These are phyloP conservation scores for Aspergillus proliferans DNA, from an alignment of 2,329 filamentous ascomycete genomes.

Conservation along the genomic window DNA sequence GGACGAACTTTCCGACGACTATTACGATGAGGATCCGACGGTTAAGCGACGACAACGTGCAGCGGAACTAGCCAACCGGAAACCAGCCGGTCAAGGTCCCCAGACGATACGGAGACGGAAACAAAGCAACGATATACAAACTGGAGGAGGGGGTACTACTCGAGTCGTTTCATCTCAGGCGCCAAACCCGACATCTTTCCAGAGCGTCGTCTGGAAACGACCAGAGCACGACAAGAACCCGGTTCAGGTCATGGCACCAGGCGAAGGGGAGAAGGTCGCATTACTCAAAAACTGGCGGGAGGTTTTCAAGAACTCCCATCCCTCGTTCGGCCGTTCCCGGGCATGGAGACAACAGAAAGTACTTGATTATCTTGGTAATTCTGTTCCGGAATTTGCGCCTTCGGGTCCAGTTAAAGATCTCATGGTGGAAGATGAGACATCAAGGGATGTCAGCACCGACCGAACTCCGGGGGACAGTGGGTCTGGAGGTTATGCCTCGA, in stretches of 20 bases:
- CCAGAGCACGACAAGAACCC: conserved; percentile 19
- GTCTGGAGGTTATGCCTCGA: conserved; percentile 12
- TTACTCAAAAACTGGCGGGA: conserved; percentile 43
- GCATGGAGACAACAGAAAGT: conserved; percentile 9
- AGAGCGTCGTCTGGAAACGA: conserved; percentile 37
- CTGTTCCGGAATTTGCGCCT: background rate
- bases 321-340: conserved; percentile 19
- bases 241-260: conserved; percentile 30
- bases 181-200: conserved; percentile 26
- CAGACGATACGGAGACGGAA: conserved; percentile 7
- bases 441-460: conserved; percentile 9
- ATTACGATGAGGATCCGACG: conserved; percentile 39
- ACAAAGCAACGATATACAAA: conserved; percentile 6
- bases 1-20: conserved; percentile 42
- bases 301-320: conserved; percentile 34
- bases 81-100: conserved; percentile 8
- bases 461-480: conserved; percentile 15
- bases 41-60: conserved; percentile 18
- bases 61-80: conserved; percentile 6
- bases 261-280: conserved; percentile 37
- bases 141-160: background rate
- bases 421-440: conserved; percentile 4
- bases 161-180: background rate
- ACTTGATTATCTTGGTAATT: background rate
- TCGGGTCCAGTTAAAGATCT: conserved; percentile 3